phyloP scores from a whole-genome alignment of 2,329 filamentous ascomycete species.

The Samsoniella hepiali region DNA sequence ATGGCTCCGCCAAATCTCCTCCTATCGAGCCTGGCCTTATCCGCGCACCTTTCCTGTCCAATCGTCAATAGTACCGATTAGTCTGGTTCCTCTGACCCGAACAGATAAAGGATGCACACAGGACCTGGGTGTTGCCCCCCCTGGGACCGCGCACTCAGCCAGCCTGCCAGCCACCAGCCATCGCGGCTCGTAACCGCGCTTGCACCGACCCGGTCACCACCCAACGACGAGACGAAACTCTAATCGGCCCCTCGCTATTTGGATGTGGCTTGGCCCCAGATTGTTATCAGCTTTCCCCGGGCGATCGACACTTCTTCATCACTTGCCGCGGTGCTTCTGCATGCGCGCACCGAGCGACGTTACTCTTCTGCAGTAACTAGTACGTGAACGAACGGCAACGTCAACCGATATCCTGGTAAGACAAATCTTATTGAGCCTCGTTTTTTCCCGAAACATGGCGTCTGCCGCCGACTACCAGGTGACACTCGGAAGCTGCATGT shows the following conservation, averaged over 20 bases:
- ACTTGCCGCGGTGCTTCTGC: not conserved
- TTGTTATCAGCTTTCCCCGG: not conserved
- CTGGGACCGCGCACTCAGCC: slow-evolving; percentile 6
- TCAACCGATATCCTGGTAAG: not conserved
- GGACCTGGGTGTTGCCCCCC: too few species aligned
- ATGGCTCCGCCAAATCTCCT: slow-evolving; percentile 3
- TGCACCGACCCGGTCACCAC: not conserved
- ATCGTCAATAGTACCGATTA: not conserved
- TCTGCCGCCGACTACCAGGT: not conserved
- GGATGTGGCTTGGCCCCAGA: not conserved
- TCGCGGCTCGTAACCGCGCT: slow-evolving; percentile 14
- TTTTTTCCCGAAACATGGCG: not conserved
- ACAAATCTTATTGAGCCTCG: not conserved
- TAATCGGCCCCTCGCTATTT: not conserved
- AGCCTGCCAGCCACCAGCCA: not conserved
- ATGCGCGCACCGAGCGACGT: not conserved
- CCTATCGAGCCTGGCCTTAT: not conserved
- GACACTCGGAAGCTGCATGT: not conserved
- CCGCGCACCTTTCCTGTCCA: not conserved
- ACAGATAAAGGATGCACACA: not conserved
- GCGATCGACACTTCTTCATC: not conserved
- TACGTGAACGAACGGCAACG: not conserved
- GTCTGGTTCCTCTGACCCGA: not conserved
- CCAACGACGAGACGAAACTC: not conserved
- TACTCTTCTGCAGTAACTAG: not conserved